Percentiles rank a stretch among this genome's conserved stretches.
phyloP scores from a whole-genome alignment of 2,329 filamentous ascomycete species.

The Hirsutella minnesotensis region DNA sequence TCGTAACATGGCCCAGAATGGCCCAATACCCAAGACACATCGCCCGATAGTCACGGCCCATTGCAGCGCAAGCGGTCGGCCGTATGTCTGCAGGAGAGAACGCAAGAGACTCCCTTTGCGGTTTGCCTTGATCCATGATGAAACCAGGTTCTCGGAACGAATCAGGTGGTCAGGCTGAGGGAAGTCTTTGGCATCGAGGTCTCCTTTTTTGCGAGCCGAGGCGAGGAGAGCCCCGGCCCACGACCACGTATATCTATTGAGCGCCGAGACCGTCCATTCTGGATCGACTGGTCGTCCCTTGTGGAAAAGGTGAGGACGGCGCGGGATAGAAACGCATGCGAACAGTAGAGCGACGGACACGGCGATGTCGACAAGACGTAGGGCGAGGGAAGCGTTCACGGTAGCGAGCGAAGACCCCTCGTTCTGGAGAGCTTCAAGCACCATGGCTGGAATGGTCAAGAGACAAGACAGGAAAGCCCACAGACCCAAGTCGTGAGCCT shows the following conservation, averaged over 20 bases:
- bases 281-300: constrained; percentile 49
- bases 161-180: constrained; percentile 46
- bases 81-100: constrained; percentile 47
- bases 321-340: constrained; percentile 44
- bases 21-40: constrained; percentile 52
- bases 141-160: constrained; percentile 36
- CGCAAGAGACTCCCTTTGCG: constrained; percentile 45
- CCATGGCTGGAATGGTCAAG: constrained; percentile 28
- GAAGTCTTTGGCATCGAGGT: constrained; percentile 50
- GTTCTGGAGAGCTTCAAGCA: constrained; percentile 31
- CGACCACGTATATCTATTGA: constrained; percentile 51
- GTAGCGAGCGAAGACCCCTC: constrained; percentile 16
- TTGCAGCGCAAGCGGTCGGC: constrained; percentile 42
- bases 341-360: constrained; percentile 32
- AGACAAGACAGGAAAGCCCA: constrained; percentile 36
- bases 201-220: constrained; percentile 42
- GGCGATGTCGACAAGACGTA: constrained; percentile 33
- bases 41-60: constrained; percentile 41
- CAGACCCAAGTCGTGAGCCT: constrained; percentile 40
- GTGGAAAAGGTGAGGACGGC: constrained; percentile 55
- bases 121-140: constrained; percentile 35
- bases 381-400: constrained; percentile 29
- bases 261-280: constrained; percentile 47
- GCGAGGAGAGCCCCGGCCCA: constrained; percentile 49
- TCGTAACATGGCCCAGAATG: constrained; percentile 56